These are phyloP conservation scores for Colletotrichum viniferum DNA, from an alignment of 2,329 filamentous ascomycete genomes.

Conservation along the genomic window DNA sequence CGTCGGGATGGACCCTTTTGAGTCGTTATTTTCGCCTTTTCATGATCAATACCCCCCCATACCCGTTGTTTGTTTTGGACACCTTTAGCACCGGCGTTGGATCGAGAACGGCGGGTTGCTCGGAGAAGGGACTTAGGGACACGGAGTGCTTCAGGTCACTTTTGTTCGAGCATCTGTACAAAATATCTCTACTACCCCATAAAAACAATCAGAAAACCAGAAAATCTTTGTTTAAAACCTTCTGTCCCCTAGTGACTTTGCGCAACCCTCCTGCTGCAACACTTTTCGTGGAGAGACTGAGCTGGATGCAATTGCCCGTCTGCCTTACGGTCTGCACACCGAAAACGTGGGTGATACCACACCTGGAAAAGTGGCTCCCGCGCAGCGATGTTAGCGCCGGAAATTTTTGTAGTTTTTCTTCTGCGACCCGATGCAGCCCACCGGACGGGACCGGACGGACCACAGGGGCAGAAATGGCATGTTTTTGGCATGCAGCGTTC, in stretches of 20 bases:
- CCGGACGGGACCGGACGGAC: background rate
- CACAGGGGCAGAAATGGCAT: background rate
- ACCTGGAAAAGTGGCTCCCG: background rate
- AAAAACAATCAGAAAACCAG: background rate
- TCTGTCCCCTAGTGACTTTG: accelerated
- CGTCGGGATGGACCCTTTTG: background rate
- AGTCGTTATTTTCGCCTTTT: background rate
- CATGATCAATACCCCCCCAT: constrained; percentile 3
- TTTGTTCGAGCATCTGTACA: background rate
- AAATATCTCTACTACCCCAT: background rate
- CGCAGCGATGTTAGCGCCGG: background rate
- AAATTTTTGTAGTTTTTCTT: background rate
- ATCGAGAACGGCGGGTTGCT: background rate
- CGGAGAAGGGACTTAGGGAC: background rate
- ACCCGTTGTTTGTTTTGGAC: background rate
- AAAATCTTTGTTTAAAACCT: background rate
- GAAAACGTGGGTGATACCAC: background rate
- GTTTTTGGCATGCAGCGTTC: background rate
- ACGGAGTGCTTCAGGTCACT: background rate
- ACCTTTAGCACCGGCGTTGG: background rate
- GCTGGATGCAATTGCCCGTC: background rate
- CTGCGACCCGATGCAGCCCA: background rate
- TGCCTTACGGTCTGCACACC: background rate
- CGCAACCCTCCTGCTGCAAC: accelerated
- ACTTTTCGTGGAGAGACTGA: background rate